phyloP scores from a whole-genome alignment of 768 basidiomycete species.

The Mycena floridula region DNA sequence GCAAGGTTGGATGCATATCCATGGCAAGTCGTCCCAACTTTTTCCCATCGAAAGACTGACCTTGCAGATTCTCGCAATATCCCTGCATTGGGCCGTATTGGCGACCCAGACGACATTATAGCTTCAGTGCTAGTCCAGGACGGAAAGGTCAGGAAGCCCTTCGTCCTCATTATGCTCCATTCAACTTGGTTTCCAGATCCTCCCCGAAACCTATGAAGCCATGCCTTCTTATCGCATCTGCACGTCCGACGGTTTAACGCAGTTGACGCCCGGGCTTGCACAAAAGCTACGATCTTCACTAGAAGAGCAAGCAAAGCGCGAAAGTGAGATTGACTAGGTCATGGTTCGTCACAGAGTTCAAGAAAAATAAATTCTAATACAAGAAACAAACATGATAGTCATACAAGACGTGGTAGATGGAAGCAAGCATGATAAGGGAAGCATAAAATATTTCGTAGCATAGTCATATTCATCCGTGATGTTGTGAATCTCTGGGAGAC shows the following conservation, averaged over 20 bases:
- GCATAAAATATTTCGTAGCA: not conserved
- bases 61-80: conserved; percentile 63
- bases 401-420: not conserved
- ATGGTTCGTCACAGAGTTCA: not conserved
- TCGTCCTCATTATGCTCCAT: not conserved
- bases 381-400: not conserved
- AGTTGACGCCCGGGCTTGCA: conserved; percentile 64
- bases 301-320: not conserved
- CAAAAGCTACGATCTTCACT: conserved; percentile 27
- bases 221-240: conserved; percentile 84
- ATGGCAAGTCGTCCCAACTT: conserved; percentile 30
- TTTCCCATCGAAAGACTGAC: not conserved
- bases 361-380: not conserved
- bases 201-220: conserved; percentile 67
- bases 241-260: conserved; percentile 65
- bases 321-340: not conserved
- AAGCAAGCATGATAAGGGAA: not conserved
- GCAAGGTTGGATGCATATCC: conserved; percentile 86
- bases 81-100: conserved; percentile 68
- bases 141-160: conserved; percentile 44
- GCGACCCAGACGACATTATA: conserved; percentile 81
- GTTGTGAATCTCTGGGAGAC: conserved; percentile 41
- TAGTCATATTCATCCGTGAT: conserved; percentile 1
- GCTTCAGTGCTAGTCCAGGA: conserved; percentile 68
- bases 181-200: conserved; percentile 36